These are phyloP conservation scores for Penicillium sp. DNA, from an alignment of 2,329 filamentous ascomycete species.

Conservation along the genomic window DNA sequence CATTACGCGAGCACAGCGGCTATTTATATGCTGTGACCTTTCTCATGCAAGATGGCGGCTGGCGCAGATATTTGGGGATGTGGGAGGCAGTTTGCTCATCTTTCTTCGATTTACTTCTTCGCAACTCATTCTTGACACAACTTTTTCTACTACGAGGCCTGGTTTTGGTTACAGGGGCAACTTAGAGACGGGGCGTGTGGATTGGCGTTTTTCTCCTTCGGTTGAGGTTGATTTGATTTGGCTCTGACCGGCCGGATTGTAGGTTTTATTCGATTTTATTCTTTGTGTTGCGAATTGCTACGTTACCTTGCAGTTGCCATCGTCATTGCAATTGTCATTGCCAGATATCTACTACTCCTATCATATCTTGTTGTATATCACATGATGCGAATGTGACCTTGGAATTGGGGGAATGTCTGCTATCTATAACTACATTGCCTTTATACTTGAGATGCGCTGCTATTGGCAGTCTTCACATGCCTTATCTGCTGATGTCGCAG, in stretches of 20 bases:
- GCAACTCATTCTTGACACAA: constrained; percentile 1
- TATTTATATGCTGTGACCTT: background rate
- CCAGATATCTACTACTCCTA: background rate
- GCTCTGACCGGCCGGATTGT: background rate
- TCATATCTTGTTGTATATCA: constrained; percentile 15
- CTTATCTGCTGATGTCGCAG: background rate
- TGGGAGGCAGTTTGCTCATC: constrained; percentile 6
- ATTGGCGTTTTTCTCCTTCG: constrained; percentile 11
- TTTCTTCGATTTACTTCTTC: constrained; percentile 5
- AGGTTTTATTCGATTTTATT: constrained; percentile 1
- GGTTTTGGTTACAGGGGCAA: constrained; percentile 13
- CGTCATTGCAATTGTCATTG: background rate
- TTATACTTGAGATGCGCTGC: constrained; percentile 32
- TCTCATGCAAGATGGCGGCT: constrained; percentile 9
- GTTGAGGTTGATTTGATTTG: background rate
- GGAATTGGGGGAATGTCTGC: background rate
- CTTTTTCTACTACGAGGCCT: constrained; percentile 2
- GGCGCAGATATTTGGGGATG: constrained; percentile 12
- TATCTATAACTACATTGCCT: constrained; percentile 22
- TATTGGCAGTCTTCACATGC: constrained; percentile 2
- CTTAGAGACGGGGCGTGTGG: constrained; percentile 19
- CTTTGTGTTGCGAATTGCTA: constrained; percentile 13
- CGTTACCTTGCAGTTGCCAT: constrained; percentile 9
- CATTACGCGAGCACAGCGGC: background rate
- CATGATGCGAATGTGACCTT: constrained; percentile 15